Conservation (phyloP, 306 rosid genomes). For the Ziziphus jujuba region DNA sequence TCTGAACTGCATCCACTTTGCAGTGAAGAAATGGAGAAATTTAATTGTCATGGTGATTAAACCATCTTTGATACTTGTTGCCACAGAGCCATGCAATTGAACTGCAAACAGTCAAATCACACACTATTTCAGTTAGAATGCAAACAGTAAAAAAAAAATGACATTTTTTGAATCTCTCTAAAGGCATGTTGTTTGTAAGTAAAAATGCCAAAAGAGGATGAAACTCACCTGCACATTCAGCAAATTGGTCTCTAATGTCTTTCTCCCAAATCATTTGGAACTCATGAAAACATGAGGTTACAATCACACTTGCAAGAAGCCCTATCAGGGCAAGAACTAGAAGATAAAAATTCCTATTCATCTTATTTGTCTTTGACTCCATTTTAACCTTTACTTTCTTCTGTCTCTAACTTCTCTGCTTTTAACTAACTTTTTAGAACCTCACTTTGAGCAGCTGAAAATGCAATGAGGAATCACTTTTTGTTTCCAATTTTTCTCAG, state of each 20-base stretch:
- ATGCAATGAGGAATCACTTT: neutral
- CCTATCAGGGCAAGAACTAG: constrained; percentile 11
- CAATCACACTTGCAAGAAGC: constrained; percentile 9
- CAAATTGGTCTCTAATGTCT: neutral
- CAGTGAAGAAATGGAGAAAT: constrained; percentile 31
- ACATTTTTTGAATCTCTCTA: too few relatives aligned
- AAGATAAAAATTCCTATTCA: neutral
- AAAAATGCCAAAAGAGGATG: too few relatives aligned
- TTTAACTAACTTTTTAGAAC: neutral
- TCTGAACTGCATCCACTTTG: constrained; percentile 34
- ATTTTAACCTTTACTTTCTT: neutral
- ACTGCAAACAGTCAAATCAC: constrained; percentile 16
- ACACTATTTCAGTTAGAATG: neutral
- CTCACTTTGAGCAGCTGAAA: neutral
- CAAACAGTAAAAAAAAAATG: too few relatives aligned
- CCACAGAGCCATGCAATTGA: constrained; percentile 9
- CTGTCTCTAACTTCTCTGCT: neutral
- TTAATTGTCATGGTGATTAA: constrained; percentile 20
- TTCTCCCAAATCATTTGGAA: constrained; percentile 2
- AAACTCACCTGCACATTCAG: constrained; percentile 22
- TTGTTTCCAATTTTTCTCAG: neutral
- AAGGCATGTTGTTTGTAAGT: too few relatives aligned
- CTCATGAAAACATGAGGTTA: constrained; percentile 18
- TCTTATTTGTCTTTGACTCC: constrained; percentile 1
- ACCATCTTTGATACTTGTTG: constrained; percentile 21